phyloP scores from a whole-genome alignment of 2,329 filamentous ascomycete species.

The Amylocarpus encephaloides region DNA sequence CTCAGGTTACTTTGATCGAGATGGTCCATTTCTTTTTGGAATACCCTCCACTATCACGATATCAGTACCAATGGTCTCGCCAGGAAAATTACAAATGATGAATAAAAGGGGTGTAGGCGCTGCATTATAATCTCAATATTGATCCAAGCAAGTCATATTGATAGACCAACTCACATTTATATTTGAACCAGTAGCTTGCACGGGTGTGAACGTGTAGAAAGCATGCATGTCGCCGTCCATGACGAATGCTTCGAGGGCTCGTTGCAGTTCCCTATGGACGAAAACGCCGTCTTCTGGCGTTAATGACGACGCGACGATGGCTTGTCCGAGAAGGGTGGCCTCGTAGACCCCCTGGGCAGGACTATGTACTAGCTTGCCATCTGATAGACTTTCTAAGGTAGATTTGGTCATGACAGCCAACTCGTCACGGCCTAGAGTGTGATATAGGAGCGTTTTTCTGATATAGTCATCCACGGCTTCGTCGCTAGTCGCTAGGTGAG shows the following conservation, averaged over 20 bases:
- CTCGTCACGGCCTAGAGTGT: conserved; percentile 44
- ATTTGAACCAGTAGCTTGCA: conserved; percentile 49
- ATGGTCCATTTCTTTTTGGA: conserved; percentile 62
- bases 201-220: conserved; percentile 69
- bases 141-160: background rate
- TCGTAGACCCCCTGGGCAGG: conserved; percentile 47
- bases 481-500: conserved; percentile 58
- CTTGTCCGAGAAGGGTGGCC: conserved; percentile 60
- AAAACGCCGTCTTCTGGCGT: conserved; percentile 71
- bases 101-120: background rate
- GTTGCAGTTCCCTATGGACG: conserved; percentile 60
- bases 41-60: conserved; percentile 52
- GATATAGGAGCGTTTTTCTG: conserved; percentile 58
- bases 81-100: background rate
- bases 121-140: background rate
- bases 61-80: background rate
- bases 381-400: conserved; percentile 52
- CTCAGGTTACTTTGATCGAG: conserved; percentile 67
- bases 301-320: conserved; percentile 66
- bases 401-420: conserved; percentile 49
- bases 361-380: conserved; percentile 47
- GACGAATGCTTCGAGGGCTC: conserved; percentile 65
- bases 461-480: conserved; percentile 64
- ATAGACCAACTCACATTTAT: conserved; percentile 42
- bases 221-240: conserved; percentile 79